Conservation (phyloP, 352 stramenopile species). For the Phytopythium sindhum region DNA sequence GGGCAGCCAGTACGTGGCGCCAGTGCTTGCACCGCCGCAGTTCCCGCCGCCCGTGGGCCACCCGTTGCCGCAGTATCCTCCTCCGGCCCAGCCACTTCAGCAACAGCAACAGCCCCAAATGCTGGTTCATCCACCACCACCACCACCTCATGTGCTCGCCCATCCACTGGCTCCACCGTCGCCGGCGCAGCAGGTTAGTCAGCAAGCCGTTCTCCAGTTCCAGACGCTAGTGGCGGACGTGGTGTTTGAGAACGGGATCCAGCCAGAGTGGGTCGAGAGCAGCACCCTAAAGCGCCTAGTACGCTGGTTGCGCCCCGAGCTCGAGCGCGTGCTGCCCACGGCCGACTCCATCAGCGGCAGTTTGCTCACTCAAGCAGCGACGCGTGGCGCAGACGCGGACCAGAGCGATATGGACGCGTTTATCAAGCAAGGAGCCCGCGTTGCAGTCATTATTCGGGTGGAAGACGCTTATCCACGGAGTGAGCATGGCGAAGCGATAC, state of each 20-base stretch:
- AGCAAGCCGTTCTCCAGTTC: background rate
- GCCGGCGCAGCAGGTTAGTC: background rate
- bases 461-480: background rate
- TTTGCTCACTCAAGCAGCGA: background rate
- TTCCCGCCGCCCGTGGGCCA: background rate
- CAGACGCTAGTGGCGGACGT: background rate
- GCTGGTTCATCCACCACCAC: too few relatives aligned
- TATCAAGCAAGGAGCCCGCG: background rate
- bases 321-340: background rate
- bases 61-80: background rate
- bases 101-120: background rate
- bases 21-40: background rate
- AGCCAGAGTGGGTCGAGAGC: slow-evolving; percentile 1
- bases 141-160: background rate
- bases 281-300: background rate
- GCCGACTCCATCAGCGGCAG: background rate
- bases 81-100: background rate
- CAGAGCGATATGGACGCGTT: background rate
- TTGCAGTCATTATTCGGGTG: background rate
- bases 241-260: slow-evolving; percentile 1
- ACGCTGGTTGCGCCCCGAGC: background rate
- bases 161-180: background rate
- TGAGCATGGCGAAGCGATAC: background rate
- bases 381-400: background rate
- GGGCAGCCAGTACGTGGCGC: background rate